Conservation (phyloP, 225 moss, liverwort and hornwort genomes). For the Sphagnum contortum region DNA sequence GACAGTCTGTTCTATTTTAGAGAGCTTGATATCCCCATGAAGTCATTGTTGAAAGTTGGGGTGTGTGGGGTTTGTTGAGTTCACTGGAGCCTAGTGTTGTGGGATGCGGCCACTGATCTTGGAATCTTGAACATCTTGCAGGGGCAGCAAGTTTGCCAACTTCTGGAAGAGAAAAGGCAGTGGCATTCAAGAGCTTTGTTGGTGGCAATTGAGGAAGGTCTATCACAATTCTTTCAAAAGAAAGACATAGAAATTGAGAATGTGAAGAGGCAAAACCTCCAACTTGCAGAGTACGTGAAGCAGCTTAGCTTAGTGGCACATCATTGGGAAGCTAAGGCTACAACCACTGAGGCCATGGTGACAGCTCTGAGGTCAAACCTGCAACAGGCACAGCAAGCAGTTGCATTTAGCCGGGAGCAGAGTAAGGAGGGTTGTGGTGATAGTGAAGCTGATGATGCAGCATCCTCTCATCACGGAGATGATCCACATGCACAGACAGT, state of each 20-base stretch:
- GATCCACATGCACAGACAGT: slow-evolving; percentile 34
- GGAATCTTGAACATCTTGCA: slow-evolving; percentile 1
- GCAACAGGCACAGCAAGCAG: slow-evolving; percentile 50
- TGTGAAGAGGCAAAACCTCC: slow-evolving; percentile 33
- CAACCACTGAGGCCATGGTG: slow-evolving; percentile 24
- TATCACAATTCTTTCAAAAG: slow-evolving; percentile 31
- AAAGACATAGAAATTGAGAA: slow-evolving; percentile 63
- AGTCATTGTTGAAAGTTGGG: too few relatives aligned
- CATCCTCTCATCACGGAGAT: slow-evolving; percentile 51
- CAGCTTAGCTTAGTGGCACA: slow-evolving; percentile 36
- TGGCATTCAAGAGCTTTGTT: slow-evolving; percentile 38
- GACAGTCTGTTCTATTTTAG: too few relatives aligned
- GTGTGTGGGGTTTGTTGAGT: too few relatives aligned
- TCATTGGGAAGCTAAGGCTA: slow-evolving; percentile 41
- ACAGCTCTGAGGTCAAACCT: slow-evolving; percentile 30
- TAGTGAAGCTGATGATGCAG: slow-evolving; percentile 62
- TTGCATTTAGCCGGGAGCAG: slow-evolving; percentile 44
- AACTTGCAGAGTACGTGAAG: slow-evolving; percentile 46
- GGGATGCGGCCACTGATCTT: too few relatives aligned
- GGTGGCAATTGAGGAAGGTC: slow-evolving; percentile 44
- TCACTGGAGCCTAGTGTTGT: too few relatives aligned
- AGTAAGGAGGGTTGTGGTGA: slow-evolving; percentile 66
- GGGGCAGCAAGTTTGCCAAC: slow-evolving; percentile 52
- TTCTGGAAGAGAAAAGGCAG: slow-evolving; percentile 49
- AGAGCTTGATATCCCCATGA: too few relatives aligned